Base-by-base conservation (phyloP, 2,329 filamentous ascomycete genomes). In the Arthrinium phaeospermum region DNA sequence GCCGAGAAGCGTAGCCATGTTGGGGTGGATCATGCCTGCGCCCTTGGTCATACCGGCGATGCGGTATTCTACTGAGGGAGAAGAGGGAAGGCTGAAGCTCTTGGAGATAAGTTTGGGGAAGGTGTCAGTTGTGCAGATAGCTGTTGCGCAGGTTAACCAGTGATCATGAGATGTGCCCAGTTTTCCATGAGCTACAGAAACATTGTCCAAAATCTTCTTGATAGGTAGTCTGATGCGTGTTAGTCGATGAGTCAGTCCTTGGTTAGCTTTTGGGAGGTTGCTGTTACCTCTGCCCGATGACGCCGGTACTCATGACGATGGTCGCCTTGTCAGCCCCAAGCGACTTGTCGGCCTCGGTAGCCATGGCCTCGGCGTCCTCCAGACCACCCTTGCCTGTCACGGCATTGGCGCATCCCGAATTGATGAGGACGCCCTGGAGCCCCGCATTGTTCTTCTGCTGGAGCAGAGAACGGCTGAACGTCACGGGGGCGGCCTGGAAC, bases 21-120 rank as follows among this genome's bases (percentile, higher is more conserved):
- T 98, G 68, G 96, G 96, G 80, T 98, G 95, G 82, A 99, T 98
- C 96, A 99, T 99, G 79, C 96, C 96, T 6, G 96, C 96, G 72
- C 96, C 96, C 86, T 99, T 99, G 79, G 96, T 97, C 91, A 97
- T 97, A 77, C 96, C 96, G 16, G 94, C 95, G 69, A 99, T 92
- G 77, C 90, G 89, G 85, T 98, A 99, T 81, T 92, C 91, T 69
- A 90, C 86, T 24, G 87, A 87, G 0, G 93, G 91, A 4, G 93
- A 93, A 1, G 93, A 95, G 4, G 96, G 95, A 45, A 99, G 90
- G 41, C 87, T 91, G 83, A 98, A 99, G 19, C 91, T 91, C 76
- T 89, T 91, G 27, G 95, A 98, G 77, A 96, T 87, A 75, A 99
- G 91, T 85, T 99, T 99, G 73, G 96, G 96, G 82, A 99, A 99